These are phyloP conservation scores for Excoecaria agallocha DNA, from an alignment of 345 rosid species.

Conservation along the genomic window DNA sequence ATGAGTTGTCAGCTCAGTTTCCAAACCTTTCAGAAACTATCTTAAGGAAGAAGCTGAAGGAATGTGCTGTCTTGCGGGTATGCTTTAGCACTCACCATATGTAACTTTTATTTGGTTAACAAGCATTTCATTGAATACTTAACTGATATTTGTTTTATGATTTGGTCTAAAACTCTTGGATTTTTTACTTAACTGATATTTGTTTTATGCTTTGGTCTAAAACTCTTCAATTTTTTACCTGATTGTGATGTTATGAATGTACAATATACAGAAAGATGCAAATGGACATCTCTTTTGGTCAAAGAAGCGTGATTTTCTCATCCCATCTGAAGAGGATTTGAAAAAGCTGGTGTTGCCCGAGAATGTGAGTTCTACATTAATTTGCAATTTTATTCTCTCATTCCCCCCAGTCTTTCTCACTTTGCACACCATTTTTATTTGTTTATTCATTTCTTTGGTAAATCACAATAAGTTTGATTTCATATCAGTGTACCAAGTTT, in stretches of 20 bases:
- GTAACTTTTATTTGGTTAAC: background rate
- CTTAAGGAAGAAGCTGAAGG: conserved; percentile 67
- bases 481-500: too few relatives aligned
- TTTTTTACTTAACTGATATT: background rate
- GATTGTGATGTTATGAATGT: conserved; percentile 25
- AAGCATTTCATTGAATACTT: background rate
- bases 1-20: conserved; percentile 66
- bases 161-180: background rate
- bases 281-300: conserved; percentile 66
- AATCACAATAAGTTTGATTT: background rate
- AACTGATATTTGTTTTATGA: conserved; percentile 2
- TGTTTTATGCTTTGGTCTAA: background rate
- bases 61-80: conserved; percentile 72
- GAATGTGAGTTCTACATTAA: conserved; percentile 59
- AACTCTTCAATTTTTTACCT: conserved; percentile 5
- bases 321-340: conserved; percentile 81
- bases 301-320: conserved; percentile 56
- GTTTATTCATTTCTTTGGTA: background rate
- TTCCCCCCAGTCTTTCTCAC: background rate
- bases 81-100: background rate
- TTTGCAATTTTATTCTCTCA: conserved; percentile 10
- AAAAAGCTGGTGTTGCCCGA: conserved; percentile 79
- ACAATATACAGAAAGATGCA: conserved; percentile 58
- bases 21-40: conserved; percentile 65
- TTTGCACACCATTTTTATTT: background rate